Percentiles rank a stretch among this genome's conserved stretches.
Conservation (phyloP, 164 flowering plant species). For the Aristolochia californica region DNA sequence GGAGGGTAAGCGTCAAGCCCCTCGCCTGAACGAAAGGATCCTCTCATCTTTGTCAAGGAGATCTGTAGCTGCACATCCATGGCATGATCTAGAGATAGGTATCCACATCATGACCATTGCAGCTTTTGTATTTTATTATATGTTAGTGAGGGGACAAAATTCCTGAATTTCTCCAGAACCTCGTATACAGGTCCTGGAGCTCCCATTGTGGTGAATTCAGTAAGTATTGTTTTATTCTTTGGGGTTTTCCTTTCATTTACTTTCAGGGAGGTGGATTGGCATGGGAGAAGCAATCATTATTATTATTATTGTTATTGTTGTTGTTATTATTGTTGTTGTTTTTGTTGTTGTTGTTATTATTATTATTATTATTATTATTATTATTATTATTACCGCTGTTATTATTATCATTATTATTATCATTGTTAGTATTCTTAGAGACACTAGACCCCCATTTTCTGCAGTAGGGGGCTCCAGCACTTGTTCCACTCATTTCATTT, state of each 20-base stretch:
- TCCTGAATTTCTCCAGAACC: neutral
- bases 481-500: too few relatives aligned
- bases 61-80: conserved; percentile 78
- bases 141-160: neutral
- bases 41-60: conserved; percentile 68
- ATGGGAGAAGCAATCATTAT: too few relatives aligned
- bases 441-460: too few relatives aligned
- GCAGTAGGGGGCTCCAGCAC: too few relatives aligned
- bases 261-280: neutral
- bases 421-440: too few relatives aligned
- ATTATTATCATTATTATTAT: too few relatives aligned
- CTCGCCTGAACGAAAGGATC: conserved; percentile 56
- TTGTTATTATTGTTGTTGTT: too few relatives aligned
- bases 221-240: conserved; percentile 17
- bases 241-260: neutral
- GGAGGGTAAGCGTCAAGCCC: conserved; percentile 15
- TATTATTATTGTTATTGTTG: too few relatives aligned
- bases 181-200: conserved; percentile 54
- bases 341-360: too few relatives aligned
- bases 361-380: too few relatives aligned
- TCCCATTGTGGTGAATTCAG: conserved; percentile 46
- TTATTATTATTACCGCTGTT: too few relatives aligned
- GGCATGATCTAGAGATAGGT: conserved; percentile 88
- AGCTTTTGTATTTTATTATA: neutral
- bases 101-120: conserved; percentile 2